Evolutionary conservation across 2,329 filamentous ascomycete genomes (phyloP), one percentile per base, ranked within the genome.

Genomic region (Gaeumannomyces tritici): DNA sequence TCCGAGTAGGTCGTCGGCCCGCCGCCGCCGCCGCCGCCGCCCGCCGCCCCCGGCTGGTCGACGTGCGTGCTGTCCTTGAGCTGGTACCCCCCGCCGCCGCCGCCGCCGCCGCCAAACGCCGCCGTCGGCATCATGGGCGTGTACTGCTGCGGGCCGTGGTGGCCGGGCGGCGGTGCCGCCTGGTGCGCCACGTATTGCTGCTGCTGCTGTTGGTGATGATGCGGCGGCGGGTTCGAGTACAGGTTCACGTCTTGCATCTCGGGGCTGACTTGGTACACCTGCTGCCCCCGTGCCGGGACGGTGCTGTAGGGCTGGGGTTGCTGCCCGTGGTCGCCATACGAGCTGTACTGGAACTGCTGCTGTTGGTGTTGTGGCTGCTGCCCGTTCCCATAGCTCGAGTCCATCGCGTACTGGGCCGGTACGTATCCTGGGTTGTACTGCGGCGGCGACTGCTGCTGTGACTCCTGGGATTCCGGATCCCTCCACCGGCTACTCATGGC

Each of bases 101-200:
- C 31, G 42, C n/a, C 27, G n/a, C 24, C 31, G 18, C 55, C 60
- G 29, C 42, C 60, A 28, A 60, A 60, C 60, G 28, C 26, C 9
- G 54, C 13, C 2, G 51, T 55, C n/a, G 54, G 51, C 60, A 57
- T 57, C 51, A 35, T 35, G 51, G 54, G 54, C 29, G 51, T 61
- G 54, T 31, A 56, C 31, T 61, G 60, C 24, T 61, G 60, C n/a
- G 47, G 31, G 31, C 60, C 35, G 33, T 35, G 60, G 31, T 31
- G 60, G 8, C 28, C 28, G 26, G 33, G 51, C 13, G 26, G 29
- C 24, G 51, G 55, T 9, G 26, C 47, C 29, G 26, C 47, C 29
- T 55, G 42, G 2, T 33, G 47, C 4, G 12, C 28, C 18, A 24
- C 33, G 35, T 60, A 27, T 54, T 55, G 54, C 54, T 61, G 60